These are phyloP conservation scores for Gymnopilus junonius DNA, from an alignment of 768 basidiomycete species.

Conservation along the genomic window DNA sequence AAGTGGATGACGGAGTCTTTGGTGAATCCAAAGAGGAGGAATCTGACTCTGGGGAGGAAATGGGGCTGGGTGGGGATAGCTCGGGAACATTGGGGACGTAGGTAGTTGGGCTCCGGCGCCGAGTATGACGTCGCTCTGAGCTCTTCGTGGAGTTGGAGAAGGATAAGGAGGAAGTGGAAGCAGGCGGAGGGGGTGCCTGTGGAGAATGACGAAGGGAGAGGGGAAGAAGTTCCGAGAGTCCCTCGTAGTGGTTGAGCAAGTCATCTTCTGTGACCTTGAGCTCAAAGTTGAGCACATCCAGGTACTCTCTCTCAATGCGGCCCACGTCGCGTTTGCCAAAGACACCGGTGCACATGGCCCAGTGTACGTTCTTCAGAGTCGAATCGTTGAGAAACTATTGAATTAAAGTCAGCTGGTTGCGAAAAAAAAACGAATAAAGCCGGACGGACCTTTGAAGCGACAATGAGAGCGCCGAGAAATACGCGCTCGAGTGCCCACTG, in stretches of 20 bases:
- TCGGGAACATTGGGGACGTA: conserved; percentile 38
- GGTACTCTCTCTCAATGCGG: conserved; percentile 81
- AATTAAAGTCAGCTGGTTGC: conserved; percentile 14
- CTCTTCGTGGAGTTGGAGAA: conserved; percentile 20
- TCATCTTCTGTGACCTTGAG: conserved; percentile 68
- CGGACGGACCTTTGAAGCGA: conserved; percentile 75
- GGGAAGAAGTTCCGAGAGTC: conserved; percentile 33
- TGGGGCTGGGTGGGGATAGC: conserved; percentile 34
- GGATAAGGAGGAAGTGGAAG: conserved; percentile 32
- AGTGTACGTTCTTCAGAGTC: conserved; percentile 89
- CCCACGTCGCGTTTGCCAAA: conserved; percentile 84
- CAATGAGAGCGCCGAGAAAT: conserved; percentile 88
- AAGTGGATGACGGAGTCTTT: conserved; percentile 27
- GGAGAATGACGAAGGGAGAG: conserved; percentile 28
- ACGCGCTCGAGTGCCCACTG: conserved; percentile 91
- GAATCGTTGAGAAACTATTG: conserved; percentile 84
- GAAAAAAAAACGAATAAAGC: conserved; percentile 9
- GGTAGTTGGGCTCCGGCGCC: conserved; percentile 12
- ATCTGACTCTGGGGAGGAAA: conserved; percentile 13
- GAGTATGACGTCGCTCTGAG: conserved; percentile 22
- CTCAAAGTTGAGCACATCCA: conserved; percentile 80
- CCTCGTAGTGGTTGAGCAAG: conserved; percentile 55
- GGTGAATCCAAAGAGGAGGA: conserved; percentile 31
- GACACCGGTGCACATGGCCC: conserved; percentile 84
- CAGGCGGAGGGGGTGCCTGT: conserved; percentile 41